Evolutionary conservation across 1,139 yeast species (phyloP), one percentile per base, ranked within the genome.

Genomic region (Ogataea hybrid): DNA sequence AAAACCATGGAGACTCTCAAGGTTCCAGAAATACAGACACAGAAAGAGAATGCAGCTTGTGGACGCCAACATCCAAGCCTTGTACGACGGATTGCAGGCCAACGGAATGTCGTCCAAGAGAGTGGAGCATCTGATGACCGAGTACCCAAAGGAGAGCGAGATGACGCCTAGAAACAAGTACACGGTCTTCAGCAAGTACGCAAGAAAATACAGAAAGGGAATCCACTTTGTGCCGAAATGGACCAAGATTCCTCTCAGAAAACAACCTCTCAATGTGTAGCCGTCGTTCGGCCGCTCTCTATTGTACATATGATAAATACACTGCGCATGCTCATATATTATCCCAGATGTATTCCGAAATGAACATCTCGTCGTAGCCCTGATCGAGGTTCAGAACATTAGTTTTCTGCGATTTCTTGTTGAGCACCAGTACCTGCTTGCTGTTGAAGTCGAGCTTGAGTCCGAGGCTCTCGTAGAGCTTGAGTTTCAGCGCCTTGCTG

Each of bases 221-320:
- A 80, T 86, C 21, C 97, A 92, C 62, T 78, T 72, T 63, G 84
- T 83, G 25, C 95, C 95, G 16, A 85, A 87, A 58, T 88, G 95
- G 95, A 90, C 97, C 43, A 87, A 84, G 67, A 64, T 79, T 50
- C 80, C 95, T 12, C 75, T 84, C 63, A 80, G 97, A 69, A 79
- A 75, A 44, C 84, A 86, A 58, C 97, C 97, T 35, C 74, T 77
- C 50, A 77, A 85, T 62, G 36, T 33, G 41, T 23, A 29, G 27
- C 33, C 30, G 12, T 27, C 31, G 15, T 18, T 17, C 17, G 34
- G 35, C 23, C 10, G 14, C n/a, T 20, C 20, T 39, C 37, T 34
- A 39, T 39, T 35, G 39, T 37, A 38, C 42, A 37, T 43, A 41
- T 18, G 23, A 27, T 25, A 39, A 18, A 70, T 49, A 77, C 56